Conservation (phyloP, 352 stramenopile genomes). For the Phytophthora palmivora region DNA sequence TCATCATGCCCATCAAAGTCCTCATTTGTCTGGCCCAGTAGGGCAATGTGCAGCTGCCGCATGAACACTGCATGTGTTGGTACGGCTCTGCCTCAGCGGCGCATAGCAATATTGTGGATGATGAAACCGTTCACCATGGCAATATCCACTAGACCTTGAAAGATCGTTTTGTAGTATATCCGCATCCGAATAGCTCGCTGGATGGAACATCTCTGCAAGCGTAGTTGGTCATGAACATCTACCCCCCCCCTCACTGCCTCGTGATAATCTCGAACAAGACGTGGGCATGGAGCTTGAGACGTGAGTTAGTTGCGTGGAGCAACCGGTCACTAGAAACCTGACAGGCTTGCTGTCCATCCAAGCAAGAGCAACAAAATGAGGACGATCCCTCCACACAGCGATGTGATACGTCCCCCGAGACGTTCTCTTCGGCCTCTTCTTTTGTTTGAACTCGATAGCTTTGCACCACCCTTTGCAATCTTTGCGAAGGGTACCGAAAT, state of each 20-base stretch:
- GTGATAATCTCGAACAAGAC: not conserved
- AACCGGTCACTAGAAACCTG: no score
- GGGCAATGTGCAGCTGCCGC: not conserved
- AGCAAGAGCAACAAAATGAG: not conserved
- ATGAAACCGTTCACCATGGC: conserved; percentile 1
- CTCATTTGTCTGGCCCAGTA: not conserved
- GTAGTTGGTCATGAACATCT: no score
- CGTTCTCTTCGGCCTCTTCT: not conserved
- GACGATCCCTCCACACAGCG: not conserved
- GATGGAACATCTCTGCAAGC: not conserved
- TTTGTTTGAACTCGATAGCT: not conserved
- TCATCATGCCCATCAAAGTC: no score
- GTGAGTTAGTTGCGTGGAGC: no score
- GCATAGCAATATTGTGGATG: not conserved
- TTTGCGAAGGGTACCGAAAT: no score
- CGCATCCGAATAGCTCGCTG: not conserved
- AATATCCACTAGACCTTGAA: no score
- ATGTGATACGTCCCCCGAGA: not conserved
- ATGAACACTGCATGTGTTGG: no score
- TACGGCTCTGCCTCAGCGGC: not conserved
- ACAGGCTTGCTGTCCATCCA: no score
- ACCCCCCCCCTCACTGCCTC: no score
- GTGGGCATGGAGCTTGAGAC: no score
- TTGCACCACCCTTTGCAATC: no score
- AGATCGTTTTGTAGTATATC: not conserved